Evolutionary conservation across 495 filamentous ascomycete genomes (phyloP).

Genomic region (Lindgomyces ingoldianus): DNA sequence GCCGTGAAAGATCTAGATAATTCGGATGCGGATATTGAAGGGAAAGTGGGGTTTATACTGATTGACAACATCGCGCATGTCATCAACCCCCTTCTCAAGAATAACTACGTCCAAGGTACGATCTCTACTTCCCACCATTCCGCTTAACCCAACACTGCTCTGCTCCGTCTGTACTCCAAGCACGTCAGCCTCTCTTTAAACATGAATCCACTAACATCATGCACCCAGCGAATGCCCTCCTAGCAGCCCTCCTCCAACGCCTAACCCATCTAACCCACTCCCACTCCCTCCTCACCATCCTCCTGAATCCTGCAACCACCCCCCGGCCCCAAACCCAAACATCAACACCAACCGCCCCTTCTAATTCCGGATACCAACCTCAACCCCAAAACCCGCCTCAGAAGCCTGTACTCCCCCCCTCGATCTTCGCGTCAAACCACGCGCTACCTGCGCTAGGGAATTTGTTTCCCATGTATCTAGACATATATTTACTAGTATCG

Average conservation of each 20-base stretch:
- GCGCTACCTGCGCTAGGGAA: slow-evolving; percentile 38
- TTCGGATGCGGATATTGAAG: neutral
- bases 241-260: slow-evolving; percentile 41
- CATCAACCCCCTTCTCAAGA: slow-evolving; percentile 50
- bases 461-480: slow-evolving; percentile 35
- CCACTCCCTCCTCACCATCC: slow-evolving; percentile 41
- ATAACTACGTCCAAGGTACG: slow-evolving; percentile 37
- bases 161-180: neutral
- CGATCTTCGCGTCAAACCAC: slow-evolving; percentile 40
- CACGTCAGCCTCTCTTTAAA: neutral
- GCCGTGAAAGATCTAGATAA: slow-evolving; percentile 2
- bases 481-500: slow-evolving; percentile 39
- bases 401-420: slow-evolving; percentile 23
- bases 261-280: slow-evolving; percentile 39
- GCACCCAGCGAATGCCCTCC: slow-evolving; percentile 38
- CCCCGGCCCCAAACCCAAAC: neutral
- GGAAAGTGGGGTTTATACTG: slow-evolving; percentile 38
- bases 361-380: neutral
- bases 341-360: neutral
- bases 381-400: slow-evolving; percentile 5
- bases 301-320: slow-evolving; percentile 39
- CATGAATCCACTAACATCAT: neutral
- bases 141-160: neutral
- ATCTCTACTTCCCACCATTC: neutral
- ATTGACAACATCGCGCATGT: slow-evolving; percentile 45